Conservation (phyloP, 1,139 yeast species). For the Suhomyces panamericanus region DNA sequence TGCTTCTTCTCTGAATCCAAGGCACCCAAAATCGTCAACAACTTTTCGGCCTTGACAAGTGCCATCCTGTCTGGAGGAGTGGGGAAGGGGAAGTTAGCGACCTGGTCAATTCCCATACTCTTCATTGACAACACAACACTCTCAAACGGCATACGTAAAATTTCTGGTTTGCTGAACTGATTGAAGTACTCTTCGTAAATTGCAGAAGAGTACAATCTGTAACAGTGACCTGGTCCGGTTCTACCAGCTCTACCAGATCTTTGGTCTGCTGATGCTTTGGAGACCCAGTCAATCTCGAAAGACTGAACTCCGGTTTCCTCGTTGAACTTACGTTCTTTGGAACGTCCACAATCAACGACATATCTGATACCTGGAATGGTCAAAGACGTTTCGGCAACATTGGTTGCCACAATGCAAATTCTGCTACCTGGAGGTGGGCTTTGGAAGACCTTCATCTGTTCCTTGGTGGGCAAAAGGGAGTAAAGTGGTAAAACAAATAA, state of each 20-base stretch:
- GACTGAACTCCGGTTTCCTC: slow-evolving; percentile 90
- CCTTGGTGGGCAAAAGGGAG: slow-evolving; percentile 86
- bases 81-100: slow-evolving; percentile 93
- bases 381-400: slow-evolving; percentile 95
- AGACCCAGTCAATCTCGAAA: slow-evolving; percentile 87
- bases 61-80: slow-evolving; percentile 78
- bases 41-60: slow-evolving; percentile 63
- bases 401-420: slow-evolving; percentile 91
- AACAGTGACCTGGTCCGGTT: slow-evolving; percentile 99
- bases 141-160: slow-evolving; percentile 92
- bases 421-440: slow-evolving; percentile 84
- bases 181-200: slow-evolving; percentile 83
- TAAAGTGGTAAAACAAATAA: slow-evolving; percentile 88
- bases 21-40: slow-evolving; percentile 79
- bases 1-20: slow-evolving; percentile 48
- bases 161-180: slow-evolving; percentile 86
- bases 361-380: slow-evolving; percentile 96
- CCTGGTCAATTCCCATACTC: slow-evolving; percentile 92
- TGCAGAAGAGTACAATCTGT: slow-evolving; percentile 92
- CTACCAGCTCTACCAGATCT: slow-evolving; percentile 99
- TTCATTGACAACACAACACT: slow-evolving; percentile 94
- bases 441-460: slow-evolving; percentile 92
- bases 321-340: slow-evolving; percentile 83
- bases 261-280: slow-evolving; percentile 95
- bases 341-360: slow-evolving; percentile 93